phyloP scores from a whole-genome alignment of 23 red algal species.

The Agarophyton chilense region DNA sequence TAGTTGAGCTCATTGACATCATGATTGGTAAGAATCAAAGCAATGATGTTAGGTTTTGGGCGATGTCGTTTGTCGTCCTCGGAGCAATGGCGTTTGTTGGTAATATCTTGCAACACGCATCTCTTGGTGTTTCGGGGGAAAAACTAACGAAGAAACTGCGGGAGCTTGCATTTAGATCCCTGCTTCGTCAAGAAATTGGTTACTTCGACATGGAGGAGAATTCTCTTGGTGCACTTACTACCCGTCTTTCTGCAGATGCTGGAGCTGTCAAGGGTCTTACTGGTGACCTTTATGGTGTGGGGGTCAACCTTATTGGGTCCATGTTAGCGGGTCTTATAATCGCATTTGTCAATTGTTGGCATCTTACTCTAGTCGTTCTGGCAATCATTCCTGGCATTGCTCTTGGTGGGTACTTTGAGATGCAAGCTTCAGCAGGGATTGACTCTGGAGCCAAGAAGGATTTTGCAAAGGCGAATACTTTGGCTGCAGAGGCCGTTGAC shows the following conservation, averaged over 20 bases:
- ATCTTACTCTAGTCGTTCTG: constrained; percentile 61
- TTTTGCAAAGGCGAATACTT: constrained; percentile 64
- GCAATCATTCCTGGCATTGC: constrained; percentile 83
- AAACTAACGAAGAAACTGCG: constrained; percentile 79
- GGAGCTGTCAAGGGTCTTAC: constrained; percentile 61
- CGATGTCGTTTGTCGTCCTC: constrained; percentile 54
- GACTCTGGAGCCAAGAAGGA: constrained; percentile 58
- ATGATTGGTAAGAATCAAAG: constrained; percentile 43
- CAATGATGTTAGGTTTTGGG: constrained; percentile 52
- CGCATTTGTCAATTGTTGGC: constrained; percentile 67
- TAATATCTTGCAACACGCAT: constrained; percentile 50
- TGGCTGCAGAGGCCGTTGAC: constrained; percentile 83
- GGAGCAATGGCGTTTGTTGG: constrained; percentile 41
- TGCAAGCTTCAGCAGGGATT: constrained; percentile 85
- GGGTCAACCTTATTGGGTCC: constrained; percentile 24
- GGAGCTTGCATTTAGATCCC: constrained; percentile 62
- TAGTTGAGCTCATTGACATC: constrained; percentile 67
- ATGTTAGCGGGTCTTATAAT: constrained; percentile 67
- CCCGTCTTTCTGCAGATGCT: constrained; percentile 60
- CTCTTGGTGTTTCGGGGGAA: constrained; percentile 87
- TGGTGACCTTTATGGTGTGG: constrained; percentile 61
- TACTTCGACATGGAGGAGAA: constrained; percentile 85
- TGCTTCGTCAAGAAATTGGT: constrained; percentile 86
- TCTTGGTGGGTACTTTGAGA: constrained; percentile 71
- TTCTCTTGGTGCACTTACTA: constrained; percentile 61